Evolutionary conservation across 2,329 filamentous ascomycete species (phyloP).

Genomic region (Lasiodiplodia theobromae): DNA sequence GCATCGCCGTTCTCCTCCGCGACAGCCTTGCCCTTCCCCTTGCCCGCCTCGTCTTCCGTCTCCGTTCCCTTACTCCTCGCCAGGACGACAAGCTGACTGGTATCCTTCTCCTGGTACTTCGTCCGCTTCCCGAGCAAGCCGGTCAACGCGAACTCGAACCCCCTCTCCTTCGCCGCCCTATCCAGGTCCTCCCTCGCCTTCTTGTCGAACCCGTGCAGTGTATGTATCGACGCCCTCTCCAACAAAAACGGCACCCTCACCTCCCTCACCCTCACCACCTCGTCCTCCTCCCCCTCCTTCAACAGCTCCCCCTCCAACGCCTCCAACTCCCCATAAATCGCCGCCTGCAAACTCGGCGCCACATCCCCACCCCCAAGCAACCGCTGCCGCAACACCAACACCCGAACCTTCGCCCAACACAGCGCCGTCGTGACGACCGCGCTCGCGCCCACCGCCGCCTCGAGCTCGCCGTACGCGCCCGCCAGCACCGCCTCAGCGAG

Average conservation of each 20-base stretch:
- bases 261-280: conserved; percentile 36
- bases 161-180: conserved; percentile 69
- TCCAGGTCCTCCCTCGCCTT: conserved; percentile 76
- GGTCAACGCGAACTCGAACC: conserved; percentile 81
- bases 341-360: conserved; percentile 65
- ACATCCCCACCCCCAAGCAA: conserved; percentile 64
- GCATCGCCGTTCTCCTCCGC: conserved; percentile 31
- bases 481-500: conserved; percentile 65
- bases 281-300: conserved; percentile 31
- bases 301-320: conserved; percentile 57
- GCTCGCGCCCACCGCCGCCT: conserved; percentile 47
- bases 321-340: conserved; percentile 66
- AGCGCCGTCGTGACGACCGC: conserved; percentile 36
- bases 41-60: conserved; percentile 28
- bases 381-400: conserved; percentile 76
- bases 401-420: conserved; percentile 72
- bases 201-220: conserved; percentile 81
- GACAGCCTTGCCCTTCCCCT: conserved; percentile 28
- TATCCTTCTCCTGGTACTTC: conserved; percentile 78
- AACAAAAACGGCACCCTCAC: conserved; percentile 71
- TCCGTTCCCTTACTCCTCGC: conserved; percentile 71
- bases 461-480: conserved; percentile 49
- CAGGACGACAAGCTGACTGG: conserved; percentile 88
- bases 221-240: conserved; percentile 83
- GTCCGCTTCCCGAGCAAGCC: conserved; percentile 87